Evolutionary conservation across 768 basidiomycete species (phyloP), one percentile per base, ranked within the genome.

Genomic region (Trametes coccinea): DNA sequence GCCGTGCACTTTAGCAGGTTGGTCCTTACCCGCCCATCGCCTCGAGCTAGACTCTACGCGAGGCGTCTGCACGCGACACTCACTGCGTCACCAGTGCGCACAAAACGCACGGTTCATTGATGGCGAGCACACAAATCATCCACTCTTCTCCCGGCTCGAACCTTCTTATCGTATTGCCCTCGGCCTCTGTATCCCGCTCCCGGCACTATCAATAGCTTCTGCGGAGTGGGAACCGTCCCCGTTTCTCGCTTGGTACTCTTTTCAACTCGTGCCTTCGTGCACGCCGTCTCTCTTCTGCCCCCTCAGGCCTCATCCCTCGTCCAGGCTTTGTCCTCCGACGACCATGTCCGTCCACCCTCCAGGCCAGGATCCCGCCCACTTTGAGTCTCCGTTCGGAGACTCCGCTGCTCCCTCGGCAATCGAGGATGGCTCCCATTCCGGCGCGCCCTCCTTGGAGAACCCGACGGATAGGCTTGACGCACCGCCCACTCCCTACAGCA

Each of bases 151-250:
- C 57, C 57, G 57, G 49, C 49, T 22, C 16, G 49, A 58, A 40
- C 22, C 17, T 50, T 61, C 60, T 62, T 62, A 62, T 62, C 61
- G 61, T 39, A 37, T 41, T 34, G 10, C 54, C 6, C 22, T 51
- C 61, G 61, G 55, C 54, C 55, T 46, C 34, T 29, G 6, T 41
- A n/a, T 46, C 49, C 61, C 55, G 55, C 55, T 31, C 9, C 30
- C 27, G 29, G 48, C 14, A 29, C 48, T 62, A 62, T 62, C 61
- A 57, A 44, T 57, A 56, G 61, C 61, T 47, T 45, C 49, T 52
- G 61, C 61, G 61, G 61, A 62, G 61, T 62, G 61, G 61, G 55
- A 62, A 62, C 61, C 16, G 39, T 33, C 34, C 49, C 44, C 31
- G 9, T 27, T 30, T 13, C 22, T 31, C 22, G 22, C 22, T 22